A percentile compares a stretch with the other conserved stretches of the same genome.
These are phyloP conservation scores for Exophiala oligosperma DNA, from an alignment of 2,329 filamentous ascomycete genomes.

Conservation along the genomic window DNA sequence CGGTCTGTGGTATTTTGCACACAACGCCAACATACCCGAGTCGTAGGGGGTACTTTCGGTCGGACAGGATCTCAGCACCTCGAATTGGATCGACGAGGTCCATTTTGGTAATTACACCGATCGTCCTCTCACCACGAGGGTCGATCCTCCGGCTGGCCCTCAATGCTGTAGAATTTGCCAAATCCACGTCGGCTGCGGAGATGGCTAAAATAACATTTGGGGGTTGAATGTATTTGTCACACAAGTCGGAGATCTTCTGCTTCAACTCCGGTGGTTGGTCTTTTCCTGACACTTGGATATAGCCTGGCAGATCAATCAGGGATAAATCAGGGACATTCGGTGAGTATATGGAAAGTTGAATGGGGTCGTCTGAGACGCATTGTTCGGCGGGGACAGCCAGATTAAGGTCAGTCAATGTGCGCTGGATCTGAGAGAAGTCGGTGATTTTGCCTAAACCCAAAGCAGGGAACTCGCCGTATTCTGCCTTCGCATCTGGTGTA, in stretches of 20 bases:
- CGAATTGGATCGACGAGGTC: conserved; percentile 85
- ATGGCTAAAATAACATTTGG: conserved; percentile 97
- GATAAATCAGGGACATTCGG: conserved; percentile 94
- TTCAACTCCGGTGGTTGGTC: conserved; percentile 91
- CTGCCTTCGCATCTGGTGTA: conserved; percentile 79
- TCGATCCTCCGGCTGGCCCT: conserved; percentile 89
- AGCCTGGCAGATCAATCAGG: conserved; percentile 92
- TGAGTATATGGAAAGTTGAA: conserved; percentile 92
- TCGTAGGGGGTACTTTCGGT: conserved; percentile 92
- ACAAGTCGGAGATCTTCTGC: conserved; percentile 92
- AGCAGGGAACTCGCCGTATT: conserved; percentile 96
- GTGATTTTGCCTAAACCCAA: conserved; percentile 85
- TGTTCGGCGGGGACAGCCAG: conserved; percentile 85
- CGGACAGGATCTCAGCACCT: conserved; percentile 74
- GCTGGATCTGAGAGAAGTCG: conserved; percentile 89
- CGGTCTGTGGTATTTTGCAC: conserved; percentile 70
- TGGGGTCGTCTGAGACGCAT: conserved; percentile 95
- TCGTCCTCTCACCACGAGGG: conserved; percentile 90
- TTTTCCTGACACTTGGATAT: conserved; percentile 91
- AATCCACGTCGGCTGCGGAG: conserved; percentile 93
- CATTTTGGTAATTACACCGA: conserved; percentile 99
- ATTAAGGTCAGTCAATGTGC: conserved; percentile 92
- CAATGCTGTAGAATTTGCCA: conserved; percentile 92
- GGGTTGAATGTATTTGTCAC: conserved; percentile 95
- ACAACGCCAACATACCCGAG: conserved; percentile 96